These are phyloP conservation scores for Lactarius sp. DNA, from an alignment of 768 basidiomycete genomes.

Conservation along the genomic window DNA sequence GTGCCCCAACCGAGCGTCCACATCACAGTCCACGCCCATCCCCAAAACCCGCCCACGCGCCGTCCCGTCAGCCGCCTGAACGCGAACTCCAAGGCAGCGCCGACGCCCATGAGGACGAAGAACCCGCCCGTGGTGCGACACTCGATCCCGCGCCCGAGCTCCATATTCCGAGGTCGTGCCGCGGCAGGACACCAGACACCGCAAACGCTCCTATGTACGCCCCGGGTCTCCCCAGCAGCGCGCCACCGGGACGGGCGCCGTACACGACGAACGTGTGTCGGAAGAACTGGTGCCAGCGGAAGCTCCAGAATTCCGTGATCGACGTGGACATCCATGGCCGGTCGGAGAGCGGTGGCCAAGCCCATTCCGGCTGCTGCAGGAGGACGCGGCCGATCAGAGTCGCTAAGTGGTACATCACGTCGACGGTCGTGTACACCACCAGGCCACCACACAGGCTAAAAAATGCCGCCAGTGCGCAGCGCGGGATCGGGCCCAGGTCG, in stretches of 20 bases:
- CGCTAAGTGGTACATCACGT: conserved; percentile 27
- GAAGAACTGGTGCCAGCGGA: conserved; percentile 38
- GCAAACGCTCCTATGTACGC: conserved; percentile 54
- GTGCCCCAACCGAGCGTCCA: conserved; percentile 46
- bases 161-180: conserved; percentile 56
- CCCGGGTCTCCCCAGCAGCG: conserved; percentile 46
- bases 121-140: conserved; percentile 42
- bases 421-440: conserved; percentile 19
- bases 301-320: conserved; percentile 37
- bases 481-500: conserved; percentile 4
- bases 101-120: conserved; percentile 55
- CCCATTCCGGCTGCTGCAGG: conserved; percentile 30
- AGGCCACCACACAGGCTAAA: conserved; percentile 11
- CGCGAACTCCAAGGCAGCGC: conserved; percentile 43
- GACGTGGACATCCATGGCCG: conserved; percentile 37
- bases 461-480: neutral
- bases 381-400: conserved; percentile 29
- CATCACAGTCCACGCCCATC: conserved; percentile 48
- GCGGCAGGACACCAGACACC: conserved; percentile 50
- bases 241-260: conserved; percentile 33
- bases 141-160: conserved; percentile 55
- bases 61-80: conserved; percentile 43
- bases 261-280: conserved; percentile 33
- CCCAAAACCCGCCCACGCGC: conserved; percentile 44
- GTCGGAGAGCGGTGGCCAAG: conserved; percentile 37